Conservation (phyloP, 306 rosid species). For the Hippophae rhamnoides region DNA sequence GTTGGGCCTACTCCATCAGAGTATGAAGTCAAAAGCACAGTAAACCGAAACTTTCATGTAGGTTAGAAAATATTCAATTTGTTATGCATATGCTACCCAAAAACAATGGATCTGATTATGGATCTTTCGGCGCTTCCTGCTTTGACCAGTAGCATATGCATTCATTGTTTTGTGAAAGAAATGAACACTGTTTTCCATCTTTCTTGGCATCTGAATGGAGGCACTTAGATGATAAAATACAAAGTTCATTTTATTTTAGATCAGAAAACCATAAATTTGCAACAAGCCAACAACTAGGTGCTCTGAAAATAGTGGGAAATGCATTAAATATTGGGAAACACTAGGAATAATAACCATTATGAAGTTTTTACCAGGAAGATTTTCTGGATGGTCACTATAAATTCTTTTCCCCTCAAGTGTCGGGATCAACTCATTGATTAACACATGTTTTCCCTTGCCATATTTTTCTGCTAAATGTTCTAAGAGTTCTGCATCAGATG, state of each 20-base stretch:
- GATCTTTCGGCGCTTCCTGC: slow-evolving; percentile 47
- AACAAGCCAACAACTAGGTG: background rate
- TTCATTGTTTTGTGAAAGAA: slow-evolving; percentile 64
- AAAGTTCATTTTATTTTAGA: background rate
- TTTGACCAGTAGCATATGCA: slow-evolving; percentile 71
- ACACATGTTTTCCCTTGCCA: slow-evolving; percentile 49
- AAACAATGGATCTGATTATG: slow-evolving; percentile 8
- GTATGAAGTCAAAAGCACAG: no score
- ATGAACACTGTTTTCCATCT: slow-evolving; percentile 63
- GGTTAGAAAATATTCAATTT: no score
- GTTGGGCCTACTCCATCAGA: no score
- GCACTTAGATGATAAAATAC: background rate
- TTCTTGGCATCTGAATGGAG: slow-evolving; percentile 60
- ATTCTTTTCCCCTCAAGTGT: slow-evolving; percentile 73
- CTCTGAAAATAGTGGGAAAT: no score
- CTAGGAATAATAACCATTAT: background rate
- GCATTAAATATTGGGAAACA: no score
- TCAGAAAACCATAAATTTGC: background rate
- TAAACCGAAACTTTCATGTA: no score
- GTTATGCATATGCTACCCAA: no score
- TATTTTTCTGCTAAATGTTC: slow-evolving; percentile 77
- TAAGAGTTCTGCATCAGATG: slow-evolving; percentile 60
- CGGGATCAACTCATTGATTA: slow-evolving; percentile 70
- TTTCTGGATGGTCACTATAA: slow-evolving; percentile 76
- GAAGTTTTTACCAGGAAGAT: slow-evolving; percentile 61